Conservation (phyloP, 192 early-diverging fungal genomes). For the Backusella circina region DNA sequence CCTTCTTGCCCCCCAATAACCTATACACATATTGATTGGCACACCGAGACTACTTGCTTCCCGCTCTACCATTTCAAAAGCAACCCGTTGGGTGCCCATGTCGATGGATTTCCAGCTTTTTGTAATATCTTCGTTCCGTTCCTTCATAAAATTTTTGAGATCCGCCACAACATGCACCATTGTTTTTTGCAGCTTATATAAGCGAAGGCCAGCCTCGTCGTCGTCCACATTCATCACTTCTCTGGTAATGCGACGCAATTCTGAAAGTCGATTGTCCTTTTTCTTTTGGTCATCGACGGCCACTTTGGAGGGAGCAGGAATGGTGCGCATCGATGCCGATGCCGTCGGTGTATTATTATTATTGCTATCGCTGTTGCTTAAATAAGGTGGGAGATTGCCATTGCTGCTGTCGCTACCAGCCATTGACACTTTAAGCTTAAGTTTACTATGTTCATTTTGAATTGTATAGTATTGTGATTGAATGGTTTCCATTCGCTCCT, state of each 20-base stretch:
- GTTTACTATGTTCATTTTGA: background rate
- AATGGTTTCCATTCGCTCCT: conserved; percentile 1
- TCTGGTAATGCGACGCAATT: background rate
- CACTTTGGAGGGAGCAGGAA: conserved; percentile 2
- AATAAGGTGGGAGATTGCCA: background rate
- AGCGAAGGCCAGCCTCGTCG: background rate
- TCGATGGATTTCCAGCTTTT: conserved; percentile 6
- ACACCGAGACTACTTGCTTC: background rate
- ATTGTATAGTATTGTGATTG: background rate
- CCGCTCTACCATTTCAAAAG: conserved; percentile 3
- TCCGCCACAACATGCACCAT: conserved; percentile 7
- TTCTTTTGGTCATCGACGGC: conserved; percentile 1
- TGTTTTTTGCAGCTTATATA: conserved; percentile 6
- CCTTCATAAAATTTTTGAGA: background rate
- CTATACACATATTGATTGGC: conserved; percentile 5
- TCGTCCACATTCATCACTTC: background rate
- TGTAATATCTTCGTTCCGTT: background rate
- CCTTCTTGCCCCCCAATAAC: conserved; percentile 5
- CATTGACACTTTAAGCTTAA: background rate
- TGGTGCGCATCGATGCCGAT: background rate
- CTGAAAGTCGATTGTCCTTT: background rate
- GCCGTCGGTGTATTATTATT: background rate
- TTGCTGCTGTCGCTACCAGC: background rate
- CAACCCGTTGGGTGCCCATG: background rate
- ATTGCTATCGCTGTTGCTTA: background rate